Conservation (phyloP, 148 eudicot genomes). For the Fagopyrum homotropicum region DNA sequence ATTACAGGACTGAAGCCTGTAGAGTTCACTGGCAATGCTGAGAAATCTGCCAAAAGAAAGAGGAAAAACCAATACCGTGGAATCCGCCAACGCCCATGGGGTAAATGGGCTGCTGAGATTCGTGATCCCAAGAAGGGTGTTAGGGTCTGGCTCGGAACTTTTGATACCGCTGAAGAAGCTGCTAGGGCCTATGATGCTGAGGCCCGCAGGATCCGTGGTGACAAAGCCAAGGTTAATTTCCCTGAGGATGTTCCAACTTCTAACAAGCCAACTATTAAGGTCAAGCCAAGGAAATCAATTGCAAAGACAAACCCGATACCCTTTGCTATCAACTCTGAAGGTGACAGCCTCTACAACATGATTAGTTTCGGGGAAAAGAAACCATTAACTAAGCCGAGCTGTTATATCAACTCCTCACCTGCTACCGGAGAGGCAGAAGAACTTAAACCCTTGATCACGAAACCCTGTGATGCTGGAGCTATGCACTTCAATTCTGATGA, state of each 20-base stretch:
- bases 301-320: background rate
- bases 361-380: slow-evolving; percentile 7
- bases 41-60: slow-evolving; percentile 37
- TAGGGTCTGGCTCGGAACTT: slow-evolving; percentile 85
- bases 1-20: slow-evolving; percentile 5
- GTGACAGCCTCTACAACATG: background rate
- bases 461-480: background rate
- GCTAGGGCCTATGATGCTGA: slow-evolving; percentile 78
- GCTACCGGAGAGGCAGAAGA: background rate
- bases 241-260: slow-evolving; percentile 35
- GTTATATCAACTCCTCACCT: background rate
- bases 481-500: background rate
- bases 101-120: slow-evolving; percentile 93
- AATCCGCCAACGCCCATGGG: slow-evolving; percentile 87
- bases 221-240: slow-evolving; percentile 82
- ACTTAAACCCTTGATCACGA: background rate
- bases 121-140: slow-evolving; percentile 93
- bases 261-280: background rate
- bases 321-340: background rate
- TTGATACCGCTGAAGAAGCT: slow-evolving; percentile 80
- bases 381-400: background rate
- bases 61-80: slow-evolving; percentile 80
- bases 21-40: slow-evolving; percentile 14
- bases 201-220: slow-evolving; percentile 77
- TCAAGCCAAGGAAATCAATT: slow-evolving; percentile 4